Evolutionary conservation across 148 eudicot genomes (phyloP), one percentile per base, ranked within the genome.

Genomic region (Euryodendron excelsum): DNA sequence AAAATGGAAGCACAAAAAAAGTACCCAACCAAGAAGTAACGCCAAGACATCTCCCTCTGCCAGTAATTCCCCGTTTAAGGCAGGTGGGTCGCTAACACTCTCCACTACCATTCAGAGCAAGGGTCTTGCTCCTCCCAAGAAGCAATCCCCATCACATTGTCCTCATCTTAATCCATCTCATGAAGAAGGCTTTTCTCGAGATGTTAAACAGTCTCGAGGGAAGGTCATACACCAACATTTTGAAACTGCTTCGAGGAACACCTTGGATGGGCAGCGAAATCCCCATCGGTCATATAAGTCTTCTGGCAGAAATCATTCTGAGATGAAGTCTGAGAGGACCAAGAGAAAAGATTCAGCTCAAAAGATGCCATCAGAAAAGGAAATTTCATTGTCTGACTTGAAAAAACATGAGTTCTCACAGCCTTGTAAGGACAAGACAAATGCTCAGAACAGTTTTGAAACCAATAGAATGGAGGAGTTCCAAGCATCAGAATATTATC

Each of bases 1-100:
- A 83, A 80, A 82, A 44, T 95, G 97, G 97, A 92, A 85, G 76
- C 82, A 85, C 77, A 83, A 86, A 71, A 85, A 78, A 36, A 82
- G 55, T 15, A 36, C 60, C 45, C 76, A 72, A 25, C 61, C 60
- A 58, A 74, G 64, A 53, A 61, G 73, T 75, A 75, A 44, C 33
- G 45, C 44, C 14, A 71, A 69, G 65, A 18, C 56, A 68, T 72
- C 84, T 48, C 30, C 60, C 48, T 39, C 39, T 65, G 74, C 73
- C 34, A 75, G 72, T 74, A 77, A 37, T 55, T 84, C 85, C 58
- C 50, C 78, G 8, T 79, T 67, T 50, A 15, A 39, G 62, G 73
- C 58, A 23, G 47, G 39, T 64, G 73, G 72, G n/a, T 58, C 70
- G 6, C 45, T 80, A 36, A 73, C 41, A 72, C 41, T 76, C 20